Percentiles rank a stretch among this genome's conserved stretches.
Conservation (phyloP, 306 rosid genomes). For the Malus fusca region DNA sequence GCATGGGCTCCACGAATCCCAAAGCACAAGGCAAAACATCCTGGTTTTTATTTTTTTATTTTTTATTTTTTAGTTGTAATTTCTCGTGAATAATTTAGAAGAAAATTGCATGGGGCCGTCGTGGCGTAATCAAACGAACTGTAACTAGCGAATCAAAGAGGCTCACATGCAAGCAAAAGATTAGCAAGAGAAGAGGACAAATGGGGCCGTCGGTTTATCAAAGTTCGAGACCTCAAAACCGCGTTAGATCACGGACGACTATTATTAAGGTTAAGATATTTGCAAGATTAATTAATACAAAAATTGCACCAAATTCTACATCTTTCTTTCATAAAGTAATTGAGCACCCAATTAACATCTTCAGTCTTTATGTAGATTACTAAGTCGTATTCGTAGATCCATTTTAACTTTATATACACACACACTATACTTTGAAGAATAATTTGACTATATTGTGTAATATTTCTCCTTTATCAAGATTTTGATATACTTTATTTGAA, state of each 20-base stretch:
- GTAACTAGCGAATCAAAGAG: background rate
- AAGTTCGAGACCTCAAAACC: conserved; percentile 42
- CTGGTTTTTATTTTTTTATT: background rate
- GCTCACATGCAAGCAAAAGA: conserved; percentile 29
- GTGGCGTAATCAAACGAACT: conserved; percentile 19
- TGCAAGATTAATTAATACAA: background rate
- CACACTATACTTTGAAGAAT: background rate
- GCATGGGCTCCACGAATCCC: conserved; percentile 31
- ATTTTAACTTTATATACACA: background rate
- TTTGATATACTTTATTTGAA: no score
- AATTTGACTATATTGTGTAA: background rate
- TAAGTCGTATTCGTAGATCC: background rate
- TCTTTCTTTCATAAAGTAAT: background rate
- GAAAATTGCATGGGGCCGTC: conserved; percentile 12
- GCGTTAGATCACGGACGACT: conserved; percentile 26
- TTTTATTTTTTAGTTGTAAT: no score
- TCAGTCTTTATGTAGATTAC: background rate
- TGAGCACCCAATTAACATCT: background rate
- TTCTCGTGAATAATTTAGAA: background rate
- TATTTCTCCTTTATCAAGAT: no score
- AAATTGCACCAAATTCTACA: background rate
- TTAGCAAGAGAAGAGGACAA: conserved; percentile 27
- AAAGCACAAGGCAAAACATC: conserved; percentile 14
- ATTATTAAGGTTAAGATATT: conserved; percentile 1
- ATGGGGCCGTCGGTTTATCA: conserved; percentile 27